Evolutionary conservation across 2,329 filamentous ascomycete genomes (phyloP), one percentile per base, ranked within the genome.

Genomic region (Trichophyton rubrum): DNA sequence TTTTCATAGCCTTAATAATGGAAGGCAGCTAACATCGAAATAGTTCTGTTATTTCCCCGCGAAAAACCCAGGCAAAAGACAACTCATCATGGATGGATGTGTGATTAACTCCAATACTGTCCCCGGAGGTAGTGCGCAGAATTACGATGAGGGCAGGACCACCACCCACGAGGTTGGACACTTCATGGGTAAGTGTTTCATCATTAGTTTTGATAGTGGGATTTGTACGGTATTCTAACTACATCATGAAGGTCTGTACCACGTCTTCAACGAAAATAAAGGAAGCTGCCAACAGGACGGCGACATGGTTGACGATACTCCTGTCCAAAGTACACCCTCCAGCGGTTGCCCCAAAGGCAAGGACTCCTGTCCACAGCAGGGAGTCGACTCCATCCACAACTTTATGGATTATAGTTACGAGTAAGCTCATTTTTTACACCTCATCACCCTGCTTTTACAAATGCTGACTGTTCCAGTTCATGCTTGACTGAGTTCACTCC

Each of bases 391-490:
- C 1, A 67, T 72, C 47, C 67, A 68, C 40, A 72, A 72, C 62
- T 71, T 64, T 64, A 72, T 72, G 70, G 68, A 71, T 62, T 72
- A 72, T 61, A 67, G 66, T 7, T 47, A 62, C 49, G 67, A 68
- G 65, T 60, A 64, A 64, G 64, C 60, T 9, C 15, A 22, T 24
- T 47, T 22, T 22, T 40, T 33, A 24, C 49, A 5, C 43, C 3
- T 27, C 55, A 17, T 61, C 5, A 24, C 13, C 13, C 7, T 13
- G 9, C 9, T 38, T 7, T 35, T 24, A 33, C 27, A 30, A 51
- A n/a, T 59, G 22, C 33, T 13, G n/a, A 27, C 64, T 15, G 13
- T 63, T 53, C 20, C 27, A 62, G 61, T 22, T 6, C 35, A n/a
- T 62, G 68, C 65, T 65, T 66, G 47, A 68, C 61, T 47, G 57